phyloP scores from a whole-genome alignment of 345 rosid species.

The Clausena lansium region DNA sequence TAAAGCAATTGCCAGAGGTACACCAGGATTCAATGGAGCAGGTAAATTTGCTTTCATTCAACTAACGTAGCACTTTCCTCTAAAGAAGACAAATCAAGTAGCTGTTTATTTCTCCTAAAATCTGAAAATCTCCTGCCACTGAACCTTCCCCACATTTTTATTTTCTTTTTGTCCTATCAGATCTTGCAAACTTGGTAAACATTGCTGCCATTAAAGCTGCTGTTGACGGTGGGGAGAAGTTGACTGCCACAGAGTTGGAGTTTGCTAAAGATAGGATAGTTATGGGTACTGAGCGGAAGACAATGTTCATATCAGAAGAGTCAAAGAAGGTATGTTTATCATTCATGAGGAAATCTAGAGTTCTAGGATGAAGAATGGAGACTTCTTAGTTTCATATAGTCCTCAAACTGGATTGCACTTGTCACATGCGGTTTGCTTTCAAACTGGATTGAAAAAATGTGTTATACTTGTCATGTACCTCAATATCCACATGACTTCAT shows the following conservation, averaged over 20 bases:
- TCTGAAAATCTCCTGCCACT: slow-evolving; percentile 1
- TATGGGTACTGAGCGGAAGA: slow-evolving; percentile 97
- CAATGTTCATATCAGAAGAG: slow-evolving; percentile 94
- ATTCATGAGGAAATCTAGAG: neutral
- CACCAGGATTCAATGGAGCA: slow-evolving; percentile 99
- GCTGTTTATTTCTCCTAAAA: neutral
- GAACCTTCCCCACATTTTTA: slow-evolving; percentile 11
- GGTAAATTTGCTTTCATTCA: slow-evolving; percentile 42
- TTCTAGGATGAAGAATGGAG: neutral
- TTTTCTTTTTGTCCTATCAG: slow-evolving; percentile 33
- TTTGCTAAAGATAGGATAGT: slow-evolving; percentile 91
- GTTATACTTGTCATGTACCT: neutral
- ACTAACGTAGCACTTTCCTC: neutral
- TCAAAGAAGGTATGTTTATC: slow-evolving; percentile 76
- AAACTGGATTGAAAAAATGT: neutral
- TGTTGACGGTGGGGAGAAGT: slow-evolving; percentile 87
- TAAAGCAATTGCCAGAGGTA: slow-evolving; percentile 94
- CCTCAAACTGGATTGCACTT: neutral
- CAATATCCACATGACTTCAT: neutral
- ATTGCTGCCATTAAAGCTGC: slow-evolving; percentile 99
- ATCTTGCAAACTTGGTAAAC: slow-evolving; percentile 94
- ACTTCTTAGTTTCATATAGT: neutral
- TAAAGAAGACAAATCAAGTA: neutral
- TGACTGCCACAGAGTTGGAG: slow-evolving; percentile 73
- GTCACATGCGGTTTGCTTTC: neutral